Evolutionary conservation across 176 grass and related monocot species (phyloP).

Genomic region (Puccinellia tenuiflora): DNA sequence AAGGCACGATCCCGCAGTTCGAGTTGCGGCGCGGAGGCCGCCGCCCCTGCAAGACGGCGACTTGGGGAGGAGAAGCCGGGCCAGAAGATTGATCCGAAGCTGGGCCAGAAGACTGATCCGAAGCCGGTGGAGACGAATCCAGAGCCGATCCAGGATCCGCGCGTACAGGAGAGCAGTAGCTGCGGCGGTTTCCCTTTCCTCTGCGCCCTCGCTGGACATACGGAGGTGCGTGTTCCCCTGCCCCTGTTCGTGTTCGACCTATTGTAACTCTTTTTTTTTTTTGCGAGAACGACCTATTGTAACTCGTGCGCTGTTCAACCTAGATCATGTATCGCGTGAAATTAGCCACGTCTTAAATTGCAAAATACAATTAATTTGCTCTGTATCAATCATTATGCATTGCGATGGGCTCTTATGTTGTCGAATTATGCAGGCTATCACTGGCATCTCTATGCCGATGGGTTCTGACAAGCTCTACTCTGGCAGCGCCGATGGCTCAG

Average conservation of each 20-base stretch:
- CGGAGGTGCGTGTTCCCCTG: slow-evolving; percentile 6
- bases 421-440: slow-evolving; percentile 23
- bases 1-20: not conserved
- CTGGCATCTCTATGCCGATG: slow-evolving; percentile 28
- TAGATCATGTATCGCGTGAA: no score
- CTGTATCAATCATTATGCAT: not conserved
- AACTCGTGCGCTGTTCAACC: no score
- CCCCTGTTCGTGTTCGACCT: not conserved
- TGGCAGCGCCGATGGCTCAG: slow-evolving; percentile 29
- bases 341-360: not conserved
- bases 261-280: no score
- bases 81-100: not conserved
- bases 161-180: not conserved
- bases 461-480: slow-evolving; percentile 41
- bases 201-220: slow-evolving; percentile 28
- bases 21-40: not conserved
- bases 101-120: no score
- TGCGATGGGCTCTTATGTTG: not conserved
- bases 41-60: not conserved
- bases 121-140: not conserved
- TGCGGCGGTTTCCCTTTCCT: slow-evolving; percentile 28
- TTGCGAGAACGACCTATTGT: no score
- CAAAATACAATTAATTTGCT: not conserved
- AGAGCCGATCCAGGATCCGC: not conserved
- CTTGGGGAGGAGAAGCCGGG: not conserved